Evolutionary conservation across 129 eudicot species (phyloP).

Genomic region (Erigeron canadensis): DNA sequence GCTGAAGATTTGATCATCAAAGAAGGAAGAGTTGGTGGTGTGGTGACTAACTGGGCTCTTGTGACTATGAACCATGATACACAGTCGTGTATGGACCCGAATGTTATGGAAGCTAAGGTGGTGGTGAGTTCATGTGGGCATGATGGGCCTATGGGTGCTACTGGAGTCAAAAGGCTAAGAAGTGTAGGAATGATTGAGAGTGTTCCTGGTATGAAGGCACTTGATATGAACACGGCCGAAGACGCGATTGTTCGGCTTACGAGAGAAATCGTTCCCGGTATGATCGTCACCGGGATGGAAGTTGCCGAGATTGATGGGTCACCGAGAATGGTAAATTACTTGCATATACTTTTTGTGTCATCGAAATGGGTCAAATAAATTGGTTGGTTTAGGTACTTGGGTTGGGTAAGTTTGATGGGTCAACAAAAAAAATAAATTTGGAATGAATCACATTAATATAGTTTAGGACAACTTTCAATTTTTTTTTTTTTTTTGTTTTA

Average conservation of each 20-base stretch:
- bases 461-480: no score
- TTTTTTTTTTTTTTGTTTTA: no score
- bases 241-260: constrained; percentile 70
- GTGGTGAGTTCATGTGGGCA: constrained; percentile 81
- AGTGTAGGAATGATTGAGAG: constrained; percentile 67
- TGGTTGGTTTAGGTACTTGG: no score
- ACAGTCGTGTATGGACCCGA: constrained; percentile 81
- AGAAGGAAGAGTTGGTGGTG: constrained; percentile 57
- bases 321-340: constrained; percentile 56
- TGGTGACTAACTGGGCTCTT: constrained; percentile 74
- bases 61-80: constrained; percentile 78
- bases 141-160: constrained; percentile 80
- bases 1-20: constrained; percentile 74
- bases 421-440: no score
- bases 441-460: no score
- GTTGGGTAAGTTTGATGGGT: no score
- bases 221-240: constrained; percentile 74
- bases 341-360: no score
- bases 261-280: constrained; percentile 70
- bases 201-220: constrained; percentile 74
- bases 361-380: no score
- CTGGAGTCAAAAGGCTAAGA: constrained; percentile 69
- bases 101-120: constrained; percentile 75
- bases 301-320: constrained; percentile 79
- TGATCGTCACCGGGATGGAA: constrained; percentile 82